phyloP scores from a whole-genome alignment of 768 basidiomycete genomes.

The Rhodotorula kratochvilovae region DNA sequence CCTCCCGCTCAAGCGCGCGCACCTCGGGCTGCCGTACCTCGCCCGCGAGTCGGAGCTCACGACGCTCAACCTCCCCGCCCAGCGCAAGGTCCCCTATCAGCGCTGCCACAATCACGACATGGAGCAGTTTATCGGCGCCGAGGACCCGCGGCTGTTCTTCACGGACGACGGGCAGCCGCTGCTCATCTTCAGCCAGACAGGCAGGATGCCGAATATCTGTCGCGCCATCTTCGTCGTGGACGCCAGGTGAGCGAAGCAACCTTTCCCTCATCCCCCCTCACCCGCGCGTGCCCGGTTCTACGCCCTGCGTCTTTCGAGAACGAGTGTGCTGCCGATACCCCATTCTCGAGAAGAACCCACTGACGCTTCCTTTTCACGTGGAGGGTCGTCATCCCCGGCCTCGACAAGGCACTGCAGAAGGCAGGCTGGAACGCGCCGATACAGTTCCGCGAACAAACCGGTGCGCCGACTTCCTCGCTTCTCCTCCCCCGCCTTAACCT shows the following conservation, averaged over 20 bases:
- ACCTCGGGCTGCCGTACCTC: constrained; percentile 20
- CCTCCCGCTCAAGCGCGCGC: constrained; percentile 7
- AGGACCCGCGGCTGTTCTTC: constrained; percentile 30
- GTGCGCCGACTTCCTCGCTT: background rate
- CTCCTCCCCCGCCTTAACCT: too few species aligned
- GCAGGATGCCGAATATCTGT: constrained; percentile 18
- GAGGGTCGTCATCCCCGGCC: constrained; percentile 25
- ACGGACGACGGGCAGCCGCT: constrained; percentile 26
- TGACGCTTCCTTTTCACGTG: too few species aligned
- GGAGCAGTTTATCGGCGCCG: constrained; percentile 23
- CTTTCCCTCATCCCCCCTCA: too few species aligned
- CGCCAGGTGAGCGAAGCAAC: constrained; percentile 7
- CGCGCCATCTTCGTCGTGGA: constrained; percentile 26
- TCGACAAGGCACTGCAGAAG: constrained; percentile 16
- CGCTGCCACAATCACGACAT: constrained; percentile 7
- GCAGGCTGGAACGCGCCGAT: constrained; percentile 22
- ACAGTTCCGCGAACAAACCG: constrained; percentile 21
- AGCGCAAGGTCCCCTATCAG: constrained; percentile 13
- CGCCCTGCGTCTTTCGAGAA: too few species aligned
- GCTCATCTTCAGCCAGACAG: constrained; percentile 22
- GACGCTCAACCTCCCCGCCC: constrained; percentile 24
- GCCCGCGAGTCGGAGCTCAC: constrained; percentile 22
- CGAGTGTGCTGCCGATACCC: too few species aligned
- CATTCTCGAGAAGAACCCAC: too few species aligned
- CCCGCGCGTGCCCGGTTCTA: too few species aligned